Base-by-base conservation (phyloP, 345 rosid species). In the Brassica nigra region DNA sequence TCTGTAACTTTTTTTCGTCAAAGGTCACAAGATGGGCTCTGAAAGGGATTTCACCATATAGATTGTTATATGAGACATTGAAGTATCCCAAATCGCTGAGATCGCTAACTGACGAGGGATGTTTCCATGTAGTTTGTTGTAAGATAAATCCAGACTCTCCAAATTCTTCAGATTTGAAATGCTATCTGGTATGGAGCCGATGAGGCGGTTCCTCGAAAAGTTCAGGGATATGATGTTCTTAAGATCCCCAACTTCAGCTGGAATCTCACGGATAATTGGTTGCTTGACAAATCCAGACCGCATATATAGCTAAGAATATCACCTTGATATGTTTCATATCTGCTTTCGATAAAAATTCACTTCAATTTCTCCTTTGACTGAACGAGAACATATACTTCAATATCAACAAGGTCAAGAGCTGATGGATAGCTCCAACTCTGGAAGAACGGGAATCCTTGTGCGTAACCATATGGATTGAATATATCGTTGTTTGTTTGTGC, bases 1-100 rank as follows among this genome's bases (percentile, higher is more conserved):
- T 14, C 54, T 8, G 37, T 69, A 77, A 49, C 80, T 77, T 62
- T 0, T 61, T 69, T 9, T 54, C n/a, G 0, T 2, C 52, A 61
- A 77, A 77, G 4, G 75, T 69, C 4, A 28, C 2, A 44, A 77
- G 74, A 69, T 77, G 80, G 11, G 69, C 80, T 20, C 33, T 61
- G 14, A 14, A 8, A 30, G 96, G 93, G 67, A 92, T 88, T 82
- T 88, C 92, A 82, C 90, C 80, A 49, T n/a, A n/a, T n/a, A n/a
- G n/a, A n/a, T n/a, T n/a, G n/a, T n/a, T n/a, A n/a, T n/a, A n/a
- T n/a, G n/a, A n/a, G n/a, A n/a, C n/a, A n/a, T n/a, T n/a, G n/a
- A n/a, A n/a, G n/a, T n/a, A n/a, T n/a, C n/a, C n/a, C n/a, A n/a
- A n/a, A n/a, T n/a, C n/a, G n/a, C n/a, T n/a, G n/a, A n/a, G n/a